These are phyloP conservation scores for Trichophyton mentagrophytes DNA, from an alignment of 2,329 filamentous ascomycete genomes.

Conservation along the genomic window DNA sequence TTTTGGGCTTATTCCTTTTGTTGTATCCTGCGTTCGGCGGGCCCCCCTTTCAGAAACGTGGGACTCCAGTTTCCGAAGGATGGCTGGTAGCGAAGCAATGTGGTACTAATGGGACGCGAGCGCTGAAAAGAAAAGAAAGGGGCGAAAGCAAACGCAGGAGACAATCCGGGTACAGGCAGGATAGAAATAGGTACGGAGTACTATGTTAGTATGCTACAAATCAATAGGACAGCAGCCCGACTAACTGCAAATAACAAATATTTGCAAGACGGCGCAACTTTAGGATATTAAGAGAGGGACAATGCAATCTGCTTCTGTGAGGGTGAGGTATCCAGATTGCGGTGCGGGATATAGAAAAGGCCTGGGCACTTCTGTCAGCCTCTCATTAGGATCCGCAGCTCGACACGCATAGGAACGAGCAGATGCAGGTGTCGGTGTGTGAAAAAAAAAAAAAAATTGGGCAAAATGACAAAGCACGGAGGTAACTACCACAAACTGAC, in stretches of 20 bases:
- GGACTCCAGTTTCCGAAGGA: background rate
- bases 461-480: background rate
- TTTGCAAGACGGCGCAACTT: background rate
- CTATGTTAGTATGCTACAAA: background rate
- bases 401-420: background rate
- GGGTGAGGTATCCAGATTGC: constrained; percentile 5
- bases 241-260: background rate
- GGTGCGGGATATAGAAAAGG: constrained; percentile 11
- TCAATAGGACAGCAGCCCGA: background rate
- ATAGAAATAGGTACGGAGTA: background rate
- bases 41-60: background rate
- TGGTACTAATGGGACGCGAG: too few species aligned
- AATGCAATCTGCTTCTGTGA: background rate
- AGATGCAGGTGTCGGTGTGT: background rate
- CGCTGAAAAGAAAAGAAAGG: background rate
- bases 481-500: background rate
- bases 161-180: background rate
- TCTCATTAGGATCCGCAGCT: background rate
- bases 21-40: background rate
- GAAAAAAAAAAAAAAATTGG: background rate
- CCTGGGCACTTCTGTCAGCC: constrained; percentile 11
- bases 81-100: background rate
- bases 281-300: background rate
- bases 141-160: background rate
- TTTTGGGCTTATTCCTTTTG: background rate